These are phyloP conservation scores for Xylaria scruposa DNA, from an alignment of 495 filamentous ascomycete species.

Conservation along the genomic window DNA sequence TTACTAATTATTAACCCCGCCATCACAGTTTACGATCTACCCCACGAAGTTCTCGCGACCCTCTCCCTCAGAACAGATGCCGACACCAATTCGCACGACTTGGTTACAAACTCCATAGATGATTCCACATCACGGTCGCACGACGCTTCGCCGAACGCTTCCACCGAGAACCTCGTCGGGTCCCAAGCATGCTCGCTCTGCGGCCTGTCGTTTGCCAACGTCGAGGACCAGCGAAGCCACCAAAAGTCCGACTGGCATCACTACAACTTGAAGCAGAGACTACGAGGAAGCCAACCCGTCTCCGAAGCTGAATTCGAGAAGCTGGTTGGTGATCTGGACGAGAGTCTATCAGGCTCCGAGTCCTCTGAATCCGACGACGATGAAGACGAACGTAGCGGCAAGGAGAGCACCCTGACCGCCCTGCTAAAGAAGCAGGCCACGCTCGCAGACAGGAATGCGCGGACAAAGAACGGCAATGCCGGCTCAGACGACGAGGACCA, in stretches of 20 bases:
- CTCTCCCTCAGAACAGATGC: slow-evolving; percentile 64
- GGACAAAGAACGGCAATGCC: slow-evolving; percentile 29
- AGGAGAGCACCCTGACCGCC: slow-evolving; percentile 68
- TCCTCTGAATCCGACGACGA: slow-evolving; percentile 59
- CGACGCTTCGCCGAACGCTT: slow-evolving; percentile 44
- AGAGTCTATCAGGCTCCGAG: slow-evolving; percentile 88
- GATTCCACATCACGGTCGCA: slow-evolving; percentile 37
- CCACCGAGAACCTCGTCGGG: slow-evolving; percentile 53
- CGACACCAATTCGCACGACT: slow-evolving; percentile 37
- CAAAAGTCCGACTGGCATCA: slow-evolving; percentile 90
- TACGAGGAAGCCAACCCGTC: slow-evolving; percentile 71
- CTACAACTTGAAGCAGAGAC: slow-evolving; percentile 91
- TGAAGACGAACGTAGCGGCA: slow-evolving; percentile 46
- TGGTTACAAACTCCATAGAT: slow-evolving; percentile 31
- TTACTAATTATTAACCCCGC: slow-evolving; percentile 27
- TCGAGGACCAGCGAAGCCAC: slow-evolving; percentile 85
- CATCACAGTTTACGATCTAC: slow-evolving; percentile 81
- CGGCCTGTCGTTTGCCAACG: slow-evolving; percentile 67
- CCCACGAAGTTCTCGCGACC: slow-evolving; percentile 74
- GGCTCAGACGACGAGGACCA: slow-evolving; percentile 56
- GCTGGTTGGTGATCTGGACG: slow-evolving; percentile 80
- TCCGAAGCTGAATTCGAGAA: slow-evolving; percentile 82
- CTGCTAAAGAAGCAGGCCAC: slow-evolving; percentile 85
- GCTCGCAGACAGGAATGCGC: slow-evolving; percentile 54
- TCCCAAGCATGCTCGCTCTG: slow-evolving; percentile 86